Evolutionary conservation across 768 basidiomycete species (phyloP), one percentile per base, ranked within the genome.

Genomic region (Kwoniella dendrophila): DNA sequence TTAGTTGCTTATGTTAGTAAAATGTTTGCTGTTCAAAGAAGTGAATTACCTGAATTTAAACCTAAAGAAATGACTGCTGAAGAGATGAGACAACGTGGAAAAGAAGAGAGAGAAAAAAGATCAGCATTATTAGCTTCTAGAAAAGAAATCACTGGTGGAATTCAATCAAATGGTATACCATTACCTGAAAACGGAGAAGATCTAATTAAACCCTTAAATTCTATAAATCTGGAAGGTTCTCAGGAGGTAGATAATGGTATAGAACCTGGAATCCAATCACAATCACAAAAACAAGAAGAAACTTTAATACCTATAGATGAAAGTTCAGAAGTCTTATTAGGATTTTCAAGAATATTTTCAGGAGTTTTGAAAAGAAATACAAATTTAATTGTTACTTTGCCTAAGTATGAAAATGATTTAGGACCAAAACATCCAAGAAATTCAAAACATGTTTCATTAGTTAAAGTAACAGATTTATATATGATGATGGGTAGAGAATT

Each of bases 401-500:
- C 96, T 6, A 97, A 95, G 80, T 98, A 90, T 81, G 84, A 87
- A 67, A 72, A 82, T 20, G 61, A 84, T 1, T 80, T 90, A 18
- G 62, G 64, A 7, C 87, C 90, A 0, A 81, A 81, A 11, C 87
- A 93, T 70, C 85, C 87, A 6, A 74, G 79, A 32, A 98, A 98
- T 79, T 79, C 77, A 14, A 85, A 85, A 63, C 84, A 89, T 71
- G 68, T 93, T 43, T 74, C 70, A 3, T 79, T 81, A 8, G 83
- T 87, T 24, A 82, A 81, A n/a, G 85, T 94, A 14, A 84, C 86
- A 59, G 87, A 86, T 5, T 79, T 99, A 53, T 99, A 97, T 78
- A 85, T 89, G 50, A 97, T 99, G 92, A 98, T 99, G 96, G 96
- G 96, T 2, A 82, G 91, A 43, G 94, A 97, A 73, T 83, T 99